phyloP scores from a whole-genome alignment of 2,329 filamentous ascomycete species.

The Fusarium nygamai region DNA sequence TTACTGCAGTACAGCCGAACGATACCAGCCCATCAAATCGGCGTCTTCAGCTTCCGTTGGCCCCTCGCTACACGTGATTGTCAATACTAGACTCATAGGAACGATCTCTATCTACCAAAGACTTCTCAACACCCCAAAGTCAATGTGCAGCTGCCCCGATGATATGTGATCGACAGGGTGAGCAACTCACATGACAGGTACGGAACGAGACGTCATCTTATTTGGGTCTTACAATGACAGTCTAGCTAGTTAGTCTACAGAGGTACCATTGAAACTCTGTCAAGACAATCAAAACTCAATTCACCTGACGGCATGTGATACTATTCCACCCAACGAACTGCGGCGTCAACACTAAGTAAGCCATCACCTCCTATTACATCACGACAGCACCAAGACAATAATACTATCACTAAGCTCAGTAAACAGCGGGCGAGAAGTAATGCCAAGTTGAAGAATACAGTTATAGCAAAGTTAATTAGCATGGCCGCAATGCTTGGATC shows the following conservation, averaged over 20 bases:
- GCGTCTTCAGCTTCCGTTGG: neutral
- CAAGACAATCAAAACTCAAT: slow-evolving; percentile 2
- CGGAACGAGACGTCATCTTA: neutral
- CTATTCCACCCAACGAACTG: neutral
- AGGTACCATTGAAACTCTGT: neutral
- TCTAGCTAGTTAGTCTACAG: neutral
- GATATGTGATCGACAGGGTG: neutral
- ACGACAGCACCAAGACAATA: neutral
- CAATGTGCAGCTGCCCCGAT: neutral
- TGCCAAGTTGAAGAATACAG: neutral
- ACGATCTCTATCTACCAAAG: neutral
- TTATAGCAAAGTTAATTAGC: neutral
- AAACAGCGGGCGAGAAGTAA: neutral
- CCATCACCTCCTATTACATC: slow-evolving; percentile 14
- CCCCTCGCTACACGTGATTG: neutral
- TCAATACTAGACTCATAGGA: neutral
- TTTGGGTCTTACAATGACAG: neutral
- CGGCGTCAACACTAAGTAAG: neutral
- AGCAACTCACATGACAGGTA: neutral
- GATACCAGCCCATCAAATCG: neutral
- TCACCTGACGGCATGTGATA: neutral
- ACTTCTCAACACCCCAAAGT: neutral
- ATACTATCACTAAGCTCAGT: neutral
- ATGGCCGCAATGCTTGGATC: slow-evolving; percentile 14
- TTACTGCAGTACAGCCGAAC: neutral